Base-by-base conservation (phyloP, 352 stramenopile species). In the Nothophytophthora sp. region DNA sequence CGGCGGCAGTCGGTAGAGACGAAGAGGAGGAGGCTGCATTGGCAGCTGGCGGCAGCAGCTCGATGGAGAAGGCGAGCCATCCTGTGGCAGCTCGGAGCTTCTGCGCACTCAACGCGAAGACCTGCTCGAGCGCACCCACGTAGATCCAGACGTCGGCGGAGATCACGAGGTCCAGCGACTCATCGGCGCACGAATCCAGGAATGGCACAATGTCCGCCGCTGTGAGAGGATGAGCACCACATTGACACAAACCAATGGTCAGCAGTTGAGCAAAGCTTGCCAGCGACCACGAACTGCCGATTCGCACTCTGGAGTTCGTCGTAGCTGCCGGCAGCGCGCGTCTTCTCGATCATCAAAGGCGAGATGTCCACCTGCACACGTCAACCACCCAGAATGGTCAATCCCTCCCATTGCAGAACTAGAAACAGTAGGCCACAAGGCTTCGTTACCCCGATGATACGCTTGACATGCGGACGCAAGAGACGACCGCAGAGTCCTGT, bases 71-170 rank as follows among this genome's bases (percentile, higher is more conserved):
- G 13, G 68, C 69, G 36, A 92, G 67, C 65, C 70, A 87, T 2
- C 75, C 70, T 0, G 41, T 64, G 7, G 25, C 28, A 1, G 55
- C 22, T 35, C 58, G 51, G 10, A 93, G 67, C 47, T 87, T 86
- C 7, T 51, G 62, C 9, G 52, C 52, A 38, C 67, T 76, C 9
- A 86, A 22, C 4, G 48, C 40, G 29, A 91, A 90, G 18, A 90
- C 79, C 29, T 73, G 37, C 13, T 88, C 78, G 16, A 93, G 56
- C 5, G 63, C 75, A 9, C 82, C 82, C n/a, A 93, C 80, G 39
- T 93, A 93, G 54, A 93, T 93, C 82, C 82, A 93, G n/a, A 93
- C 82, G 44, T 93, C 82, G 15, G 80, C 82, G 0, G 82, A 85
- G 34, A 93, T 75, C 23, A 93, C 60, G 10, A 93, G 62, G 35